A percentile compares a stretch with the other conserved stretches of the same genome.
phyloP scores from a whole-genome alignment of 2,329 filamentous ascomycete species.

The Aspergillus arachidicola region DNA sequence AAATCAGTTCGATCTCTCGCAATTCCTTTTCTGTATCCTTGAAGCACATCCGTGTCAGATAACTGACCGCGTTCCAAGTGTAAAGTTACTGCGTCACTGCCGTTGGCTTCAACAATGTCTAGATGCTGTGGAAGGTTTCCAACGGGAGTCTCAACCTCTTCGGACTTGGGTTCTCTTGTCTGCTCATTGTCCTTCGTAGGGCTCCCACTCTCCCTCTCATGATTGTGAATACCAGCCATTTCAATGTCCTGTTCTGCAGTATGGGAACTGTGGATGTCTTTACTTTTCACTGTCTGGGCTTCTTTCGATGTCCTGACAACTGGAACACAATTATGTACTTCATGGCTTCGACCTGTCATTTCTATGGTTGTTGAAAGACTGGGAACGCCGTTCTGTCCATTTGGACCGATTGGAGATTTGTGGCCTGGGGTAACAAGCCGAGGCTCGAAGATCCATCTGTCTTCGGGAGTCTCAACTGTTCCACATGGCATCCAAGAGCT shows the following conservation, averaged over 20 bases:
- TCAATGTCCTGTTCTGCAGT: constrained; percentile 32
- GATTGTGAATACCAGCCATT: constrained; percentile 33
- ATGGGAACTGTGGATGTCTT: constrained; percentile 9
- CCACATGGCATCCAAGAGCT: constrained; percentile 61
- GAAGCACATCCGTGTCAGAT: constrained; percentile 12
- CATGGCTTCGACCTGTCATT: constrained; percentile 14
- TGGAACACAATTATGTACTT: constrained; percentile 13
- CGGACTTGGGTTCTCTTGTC: constrained; percentile 34
- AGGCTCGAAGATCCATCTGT: constrained; percentile 51
- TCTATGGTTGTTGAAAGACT: constrained; percentile 14
- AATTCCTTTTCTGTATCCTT: constrained; percentile 18
- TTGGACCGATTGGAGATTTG: constrained; percentile 19
- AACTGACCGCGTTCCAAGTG: constrained; percentile 8
- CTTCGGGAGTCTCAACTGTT: constrained; percentile 53
- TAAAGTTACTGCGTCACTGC: constrained; percentile 10
- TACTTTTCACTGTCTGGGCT: constrained; percentile 15
- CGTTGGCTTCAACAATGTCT: constrained; percentile 23
- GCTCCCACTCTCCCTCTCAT: constrained; percentile 13
- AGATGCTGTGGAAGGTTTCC: constrained; percentile 36
- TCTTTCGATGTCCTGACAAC: constrained; percentile 13
- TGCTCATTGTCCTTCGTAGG: constrained; percentile 15
- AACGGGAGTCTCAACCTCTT: constrained; percentile 38
- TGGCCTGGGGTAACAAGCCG: constrained; percentile 22
- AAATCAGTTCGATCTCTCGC: constrained; percentile 15
- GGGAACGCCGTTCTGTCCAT: constrained; percentile 19